phyloP scores from a whole-genome alignment of 371 early-diverging fungal species.

The Capniomyces stellatus region DNA sequence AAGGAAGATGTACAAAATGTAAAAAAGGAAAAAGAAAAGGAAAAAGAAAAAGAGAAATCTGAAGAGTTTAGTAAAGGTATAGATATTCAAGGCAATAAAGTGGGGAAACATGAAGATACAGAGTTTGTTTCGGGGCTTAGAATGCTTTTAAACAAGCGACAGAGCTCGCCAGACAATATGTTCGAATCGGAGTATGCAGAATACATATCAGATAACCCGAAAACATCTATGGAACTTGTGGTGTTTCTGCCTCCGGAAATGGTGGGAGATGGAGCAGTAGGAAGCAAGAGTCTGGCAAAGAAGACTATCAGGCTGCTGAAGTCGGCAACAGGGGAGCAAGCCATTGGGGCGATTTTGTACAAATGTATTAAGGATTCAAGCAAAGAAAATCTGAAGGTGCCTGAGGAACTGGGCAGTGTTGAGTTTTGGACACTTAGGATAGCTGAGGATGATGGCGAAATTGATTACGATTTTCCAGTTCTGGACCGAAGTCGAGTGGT shows the following conservation, averaged over 20 bases:
- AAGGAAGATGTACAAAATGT: background rate
- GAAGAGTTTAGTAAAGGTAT: background rate
- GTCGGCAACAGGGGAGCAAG: conserved; percentile 77
- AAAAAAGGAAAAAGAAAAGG: background rate
- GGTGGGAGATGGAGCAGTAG: no score
- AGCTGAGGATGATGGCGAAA: conserved; percentile 84
- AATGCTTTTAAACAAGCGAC: no score
- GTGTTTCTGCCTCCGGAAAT: no score
- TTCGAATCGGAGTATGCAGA: background rate
- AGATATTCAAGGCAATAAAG: background rate
- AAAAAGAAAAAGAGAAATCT: background rate
- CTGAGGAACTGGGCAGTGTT: conserved; percentile 38
- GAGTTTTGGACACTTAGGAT: conserved; percentile 70
- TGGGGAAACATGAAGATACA: no score
- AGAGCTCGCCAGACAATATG: no score
- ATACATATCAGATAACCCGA: background rate
- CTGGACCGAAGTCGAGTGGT: conserved; percentile 73
- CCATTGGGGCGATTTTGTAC: conserved; percentile 71
- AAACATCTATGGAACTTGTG: no score
- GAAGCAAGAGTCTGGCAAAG: no score
- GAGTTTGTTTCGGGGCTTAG: no score
- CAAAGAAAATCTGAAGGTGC: conserved; percentile 39
- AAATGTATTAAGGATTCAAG: conserved; percentile 52
- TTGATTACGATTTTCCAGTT: conserved; percentile 92
- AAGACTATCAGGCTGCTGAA: conserved; percentile 3